These are phyloP conservation scores for Phyllostachys edulis DNA, from an alignment of 176 grass and related monocot species.

Conservation along the genomic window DNA sequence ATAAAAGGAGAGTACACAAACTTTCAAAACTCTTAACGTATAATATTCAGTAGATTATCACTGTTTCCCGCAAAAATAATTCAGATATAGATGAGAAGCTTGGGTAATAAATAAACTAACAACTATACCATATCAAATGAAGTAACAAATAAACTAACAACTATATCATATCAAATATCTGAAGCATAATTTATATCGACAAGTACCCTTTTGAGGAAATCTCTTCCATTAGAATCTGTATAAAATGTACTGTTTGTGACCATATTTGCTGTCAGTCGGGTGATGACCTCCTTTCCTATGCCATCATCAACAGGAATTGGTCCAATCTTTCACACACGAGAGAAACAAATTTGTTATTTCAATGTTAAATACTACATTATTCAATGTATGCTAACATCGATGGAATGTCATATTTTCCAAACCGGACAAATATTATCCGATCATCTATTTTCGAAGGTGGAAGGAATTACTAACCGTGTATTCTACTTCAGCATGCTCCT, in stretches of 20 bases:
- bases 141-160: background rate
- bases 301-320: conserved; percentile 71
- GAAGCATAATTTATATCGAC: background rate
- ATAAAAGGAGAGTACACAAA: conserved; percentile 10
- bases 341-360: conserved; percentile 2
- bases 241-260: conserved; percentile 70
- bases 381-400: background rate
- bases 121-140: background rate
- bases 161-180: background rate
- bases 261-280: conserved; percentile 75
- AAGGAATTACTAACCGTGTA: conserved; percentile 60
- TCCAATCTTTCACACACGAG: conserved; percentile 67
- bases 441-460: background rate
- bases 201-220: conserved; percentile 85
- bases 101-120: background rate
- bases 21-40: background rate
- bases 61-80: background rate
- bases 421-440: background rate
- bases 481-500: conserved; percentile 90
- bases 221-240: conserved; percentile 93
- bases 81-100: background rate
- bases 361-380: background rate
- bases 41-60: background rate
- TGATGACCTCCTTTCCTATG: conserved; percentile 78
- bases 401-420: background rate